Base-by-base conservation (phyloP, 192 early-diverging fungal species). In the Phlyctochytrium arcticum region DNA sequence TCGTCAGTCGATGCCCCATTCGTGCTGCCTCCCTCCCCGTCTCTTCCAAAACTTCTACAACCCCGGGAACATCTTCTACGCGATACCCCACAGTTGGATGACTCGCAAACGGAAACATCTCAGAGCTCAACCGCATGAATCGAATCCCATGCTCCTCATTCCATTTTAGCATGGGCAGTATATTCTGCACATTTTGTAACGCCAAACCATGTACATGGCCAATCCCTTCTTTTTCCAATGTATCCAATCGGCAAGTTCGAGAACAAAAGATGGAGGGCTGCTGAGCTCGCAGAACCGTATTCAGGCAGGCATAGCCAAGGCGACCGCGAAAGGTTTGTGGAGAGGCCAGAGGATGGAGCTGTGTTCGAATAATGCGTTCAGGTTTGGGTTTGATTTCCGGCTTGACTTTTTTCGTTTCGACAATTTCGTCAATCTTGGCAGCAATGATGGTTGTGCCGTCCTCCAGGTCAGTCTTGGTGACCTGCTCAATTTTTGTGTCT, bases 231-330 rank as follows among this genome's bases (percentile, higher is more conserved):
- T 61, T 27, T 32, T 63, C 48, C 7, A 79, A 27, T 1, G 76
- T 79, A 26, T 59, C 77, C 26, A 81, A 21, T 3, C 76, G 67
- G 44, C 77, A 79, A 30, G 76, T 79, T 24, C 80, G 60, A 7
- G 76, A 74, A 46, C 62, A 73, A 64, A 81, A 81, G 10, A 81
- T 63, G 29, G 76, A 39, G 9, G 76, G 76, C n/a, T 74, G 73
- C 59, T 76, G 74, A 6, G 44, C 66, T 34, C 80, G 69, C 23
- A 81, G 65, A 10, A 71, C 37, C 2, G 72, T 81, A 46, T 81
- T 81, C 4, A 81, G 64, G 55, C 80, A 80, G 26, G 79, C 79
- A 39, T 80, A 80, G 8, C 79, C 79, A 17, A 80, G 66, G 17
- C 75, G 57, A 26, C 77, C 77, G 63, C 48, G 62, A 37, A 56